Base-by-base conservation (phyloP, 441 rosid genomes). In the Dalechampia spathulata region DNA sequence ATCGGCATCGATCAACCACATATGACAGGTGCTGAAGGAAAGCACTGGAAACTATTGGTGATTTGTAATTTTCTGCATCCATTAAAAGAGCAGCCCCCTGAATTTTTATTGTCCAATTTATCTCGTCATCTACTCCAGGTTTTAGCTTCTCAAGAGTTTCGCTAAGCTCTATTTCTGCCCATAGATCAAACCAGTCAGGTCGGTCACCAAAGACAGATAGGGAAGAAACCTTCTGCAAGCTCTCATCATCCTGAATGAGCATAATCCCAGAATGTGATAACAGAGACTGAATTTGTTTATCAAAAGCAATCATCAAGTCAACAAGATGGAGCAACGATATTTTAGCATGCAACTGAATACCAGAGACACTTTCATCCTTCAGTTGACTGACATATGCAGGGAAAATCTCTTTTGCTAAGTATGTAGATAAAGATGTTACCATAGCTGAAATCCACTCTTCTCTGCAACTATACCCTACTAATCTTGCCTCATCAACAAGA, bases 401-500 rank as follows among this genome's bases (percentile, higher is more conserved):
- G 64, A 89, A 81, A 44, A 85, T 70, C 70, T 83, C 97, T 69
- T 83, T 86, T 6, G 82, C 88, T 77, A 89, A 75, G 75, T 92
- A 85, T 16, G 80, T 75, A 5, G 73, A 75, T 57, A 89, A 61
- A 32, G 94, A 76, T 60, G 79, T 69, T 16, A 84, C 93, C 96
- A 92, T 92, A 11, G 90, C 87, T 2, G 92, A 77, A 66, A 86
- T 73, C 97, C 97, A 86, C 67, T 92, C 96, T 66, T 92, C 96
- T 60, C 90, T 67, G 72, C 99, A 92, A 72, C 99, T 86, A 77
- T 86, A 92, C 8, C 97, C 95, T 44, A 73, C 75, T 38, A 92
- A 73, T 75, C 81, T 80, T 60, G 96, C 90, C 75, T 89, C 80
- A 61, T 92, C 98, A 64, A 89, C 90, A 26, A 92, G 78, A 11